phyloP scores from a whole-genome alignment of 768 basidiomycete species.

The Mrakia hoshinonis region DNA sequence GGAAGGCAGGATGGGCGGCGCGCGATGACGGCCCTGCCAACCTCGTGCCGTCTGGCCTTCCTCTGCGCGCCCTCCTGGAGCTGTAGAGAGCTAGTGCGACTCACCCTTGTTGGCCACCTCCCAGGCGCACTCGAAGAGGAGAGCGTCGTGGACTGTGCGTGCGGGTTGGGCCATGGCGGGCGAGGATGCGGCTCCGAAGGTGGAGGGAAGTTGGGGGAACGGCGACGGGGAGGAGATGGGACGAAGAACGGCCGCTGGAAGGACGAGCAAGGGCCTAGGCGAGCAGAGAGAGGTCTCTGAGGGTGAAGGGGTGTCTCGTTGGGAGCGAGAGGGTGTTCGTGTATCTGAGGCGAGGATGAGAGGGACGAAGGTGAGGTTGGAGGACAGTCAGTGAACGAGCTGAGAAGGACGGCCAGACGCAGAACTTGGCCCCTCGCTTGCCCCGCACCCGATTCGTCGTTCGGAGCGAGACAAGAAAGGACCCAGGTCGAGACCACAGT shows the following conservation, averaged over 20 bases:
- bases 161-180: constrained; percentile 2
- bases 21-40: background rate
- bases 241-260: too few species aligned
- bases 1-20: background rate
- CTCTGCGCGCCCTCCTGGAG: background rate
- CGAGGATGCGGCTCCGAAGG: too few species aligned
- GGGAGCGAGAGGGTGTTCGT: background rate
- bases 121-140: constrained; percentile 47
- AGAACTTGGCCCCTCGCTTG: too few species aligned
- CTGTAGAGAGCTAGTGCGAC: background rate
- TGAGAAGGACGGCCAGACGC: background rate
- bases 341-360: background rate
- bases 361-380: background rate
- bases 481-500: background rate
- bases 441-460: too few species aligned
- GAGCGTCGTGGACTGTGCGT: constrained; percentile 26
- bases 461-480: background rate
- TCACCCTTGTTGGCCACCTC: constrained; percentile 83
- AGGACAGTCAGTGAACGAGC: background rate
- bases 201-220: too few species aligned
- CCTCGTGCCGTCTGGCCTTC: background rate
- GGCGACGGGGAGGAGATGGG: too few species aligned
- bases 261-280: too few species aligned
- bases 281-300: too few species aligned
- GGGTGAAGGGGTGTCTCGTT: too few species aligned